Conservation (phyloP, 2,329 filamentous ascomycete species). For the Talaromyces sp. region DNA sequence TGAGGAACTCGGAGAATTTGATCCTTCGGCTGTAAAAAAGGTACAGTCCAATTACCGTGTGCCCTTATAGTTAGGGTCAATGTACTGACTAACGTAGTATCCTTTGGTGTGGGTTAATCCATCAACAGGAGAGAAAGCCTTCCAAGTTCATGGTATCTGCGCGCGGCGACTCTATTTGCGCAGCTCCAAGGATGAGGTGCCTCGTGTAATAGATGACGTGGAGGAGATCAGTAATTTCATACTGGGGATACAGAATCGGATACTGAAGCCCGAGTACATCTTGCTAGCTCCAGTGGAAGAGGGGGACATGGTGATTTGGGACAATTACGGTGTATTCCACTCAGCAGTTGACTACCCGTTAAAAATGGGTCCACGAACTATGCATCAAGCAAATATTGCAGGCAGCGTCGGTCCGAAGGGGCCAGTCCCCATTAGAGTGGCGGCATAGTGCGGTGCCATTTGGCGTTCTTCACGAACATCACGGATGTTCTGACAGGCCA, state of each 20-base stretch:
- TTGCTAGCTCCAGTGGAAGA: slow-evolving; percentile 38
- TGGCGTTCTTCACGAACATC: neutral
- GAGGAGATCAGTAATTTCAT: slow-evolving; percentile 6
- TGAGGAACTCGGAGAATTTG: slow-evolving; percentile 14
- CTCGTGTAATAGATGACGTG: slow-evolving; percentile 10
- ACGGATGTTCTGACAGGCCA: neutral
- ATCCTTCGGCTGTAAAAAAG: slow-evolving; percentile 13
- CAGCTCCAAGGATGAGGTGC: neutral
- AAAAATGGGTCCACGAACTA: slow-evolving; percentile 39
- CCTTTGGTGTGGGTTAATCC: slow-evolving; percentile 50
- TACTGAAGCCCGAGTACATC: slow-evolving; percentile 41
- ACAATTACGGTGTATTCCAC: slow-evolving; percentile 45
- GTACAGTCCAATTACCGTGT: neutral
- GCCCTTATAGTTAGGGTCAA: neutral
- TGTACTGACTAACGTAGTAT: slow-evolving; percentile 27
- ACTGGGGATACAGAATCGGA: slow-evolving; percentile 11
- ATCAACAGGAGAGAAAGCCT: slow-evolving; percentile 40
- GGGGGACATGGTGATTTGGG: slow-evolving; percentile 47
- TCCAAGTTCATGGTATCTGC: slow-evolving; percentile 45
- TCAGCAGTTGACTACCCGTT: slow-evolving; percentile 45
- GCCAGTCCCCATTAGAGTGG: slow-evolving; percentile 21
- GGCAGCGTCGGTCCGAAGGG: slow-evolving; percentile 31
- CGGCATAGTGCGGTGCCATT: neutral
- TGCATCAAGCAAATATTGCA: slow-evolving; percentile 49
- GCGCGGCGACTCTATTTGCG: slow-evolving; percentile 31